These are phyloP conservation scores for Petunia axillaris DNA, from an alignment of 257 asterid genomes.

Conservation along the genomic window DNA sequence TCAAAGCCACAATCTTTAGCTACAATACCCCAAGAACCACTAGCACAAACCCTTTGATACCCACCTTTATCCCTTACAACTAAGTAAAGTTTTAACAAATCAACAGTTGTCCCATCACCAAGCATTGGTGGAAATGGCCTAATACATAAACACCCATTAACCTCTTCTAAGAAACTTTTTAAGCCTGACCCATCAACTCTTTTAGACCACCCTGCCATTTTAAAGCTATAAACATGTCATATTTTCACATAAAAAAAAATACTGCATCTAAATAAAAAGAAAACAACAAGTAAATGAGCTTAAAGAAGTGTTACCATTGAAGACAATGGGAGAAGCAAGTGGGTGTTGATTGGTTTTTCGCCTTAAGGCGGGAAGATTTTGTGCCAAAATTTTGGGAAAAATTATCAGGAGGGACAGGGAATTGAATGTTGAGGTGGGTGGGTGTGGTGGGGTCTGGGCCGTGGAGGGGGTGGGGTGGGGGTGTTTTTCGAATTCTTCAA, in stretches of 20 bases:
- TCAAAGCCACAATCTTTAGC: conserved; percentile 61
- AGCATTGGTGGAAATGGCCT: conserved; percentile 65
- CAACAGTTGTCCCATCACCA: conserved; percentile 57
- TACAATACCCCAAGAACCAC: conserved; percentile 44
- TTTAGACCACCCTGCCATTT: conserved; percentile 72
- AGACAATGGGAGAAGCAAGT: not conserved
- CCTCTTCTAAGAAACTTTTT: conserved; percentile 38
- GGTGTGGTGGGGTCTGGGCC: not conserved
- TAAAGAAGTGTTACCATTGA: conserved; percentile 5
- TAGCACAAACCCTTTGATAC: conserved; percentile 32
- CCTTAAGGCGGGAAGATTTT: conserved; percentile 26
- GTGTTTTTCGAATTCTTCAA: conserved; percentile 46
- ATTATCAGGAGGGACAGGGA: conserved; percentile 31
- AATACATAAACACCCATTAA: conserved; percentile 36
- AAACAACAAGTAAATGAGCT: conserved; percentile 15
- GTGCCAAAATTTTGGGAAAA: conserved; percentile 35
- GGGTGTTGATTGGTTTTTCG: not conserved
- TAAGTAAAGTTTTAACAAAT: conserved; percentile 53
- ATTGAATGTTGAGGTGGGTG: conserved; percentile 24
- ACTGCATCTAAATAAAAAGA: conserved; percentile 19
- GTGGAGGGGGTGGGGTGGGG: conserved; percentile 15
- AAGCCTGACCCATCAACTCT: conserved; percentile 51
- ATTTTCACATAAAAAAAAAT: conserved; percentile 23
- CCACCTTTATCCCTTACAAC: conserved; percentile 62
- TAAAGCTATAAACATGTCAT: conserved; percentile 50